Evolutionary conservation across 2,329 filamentous ascomycete genomes (phyloP).

Genomic region (Aspergillus fijiensis): DNA sequence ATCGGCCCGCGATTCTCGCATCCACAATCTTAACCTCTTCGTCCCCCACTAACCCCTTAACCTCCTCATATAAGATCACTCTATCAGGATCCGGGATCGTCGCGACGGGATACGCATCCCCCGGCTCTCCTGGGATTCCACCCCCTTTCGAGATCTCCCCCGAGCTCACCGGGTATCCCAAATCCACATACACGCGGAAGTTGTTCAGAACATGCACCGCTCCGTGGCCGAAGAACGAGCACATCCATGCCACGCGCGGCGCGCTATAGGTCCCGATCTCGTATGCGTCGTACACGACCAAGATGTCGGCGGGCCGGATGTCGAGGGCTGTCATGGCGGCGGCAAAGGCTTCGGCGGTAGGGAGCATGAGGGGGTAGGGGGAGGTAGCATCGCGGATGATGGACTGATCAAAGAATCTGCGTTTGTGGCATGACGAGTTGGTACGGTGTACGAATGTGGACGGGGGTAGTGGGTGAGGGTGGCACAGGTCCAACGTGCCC

Average conservation of each 20-base stretch:
- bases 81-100: background rate
- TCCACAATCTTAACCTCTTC: conserved; percentile 20
- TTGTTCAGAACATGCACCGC: conserved; percentile 32
- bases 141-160: background rate
- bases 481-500: too few species aligned
- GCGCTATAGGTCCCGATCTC: conserved; percentile 31
- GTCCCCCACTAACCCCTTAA: conserved; percentile 6
- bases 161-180: conserved; percentile 19
- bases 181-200: conserved; percentile 25
- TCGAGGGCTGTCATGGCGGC: conserved; percentile 20
- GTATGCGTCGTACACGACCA: conserved; percentile 31
- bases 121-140: background rate
- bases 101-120: conserved; percentile 4
- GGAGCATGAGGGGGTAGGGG: conserved; percentile 31
- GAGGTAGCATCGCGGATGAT: conserved; percentile 21
- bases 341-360: conserved; percentile 24
- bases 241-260: conserved; percentile 32
- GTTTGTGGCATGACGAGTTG: background rate
- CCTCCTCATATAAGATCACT: conserved; percentile 20
- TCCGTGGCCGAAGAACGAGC: conserved; percentile 26
- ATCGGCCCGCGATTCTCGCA: conserved; percentile 21
- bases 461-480: too few species aligned
- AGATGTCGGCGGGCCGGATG: conserved; percentile 22
- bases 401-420: conserved; percentile 33
- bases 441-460: background rate